Conservation (phyloP, 306 rosid genomes). For the Quercus suber region DNA sequence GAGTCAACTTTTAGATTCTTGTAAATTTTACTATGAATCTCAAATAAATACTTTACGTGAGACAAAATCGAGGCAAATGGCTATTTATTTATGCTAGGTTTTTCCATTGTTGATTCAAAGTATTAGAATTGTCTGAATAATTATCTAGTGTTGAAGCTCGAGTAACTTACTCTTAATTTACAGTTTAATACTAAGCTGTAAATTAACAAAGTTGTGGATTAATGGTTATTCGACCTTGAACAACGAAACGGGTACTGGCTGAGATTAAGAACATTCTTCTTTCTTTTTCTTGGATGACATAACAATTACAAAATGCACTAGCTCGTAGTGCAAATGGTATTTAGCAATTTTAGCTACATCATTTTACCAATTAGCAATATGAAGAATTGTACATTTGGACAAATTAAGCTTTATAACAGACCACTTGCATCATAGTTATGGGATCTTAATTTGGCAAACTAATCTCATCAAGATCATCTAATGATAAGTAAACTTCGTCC, state of each 20-base stretch:
- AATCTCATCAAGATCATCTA: conserved; percentile 95
- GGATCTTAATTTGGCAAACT: conserved; percentile 67
- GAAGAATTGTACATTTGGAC: conserved; percentile 30
- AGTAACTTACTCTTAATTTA: no score
- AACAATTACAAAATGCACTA: neutral
- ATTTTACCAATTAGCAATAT: neutral
- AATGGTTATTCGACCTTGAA: neutral
- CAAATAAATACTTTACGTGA: no score
- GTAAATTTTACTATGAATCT: no score
- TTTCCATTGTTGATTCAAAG: no score
- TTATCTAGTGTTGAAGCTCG: no score
- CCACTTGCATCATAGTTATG: conserved; percentile 17
- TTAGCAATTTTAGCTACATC: no score
- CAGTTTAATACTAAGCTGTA: no score
- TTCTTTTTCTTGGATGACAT: neutral
- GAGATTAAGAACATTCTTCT: neutral
- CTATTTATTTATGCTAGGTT: no score
- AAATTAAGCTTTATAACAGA: conserved; percentile 20
- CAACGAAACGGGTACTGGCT: neutral
- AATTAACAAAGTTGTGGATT: no score
- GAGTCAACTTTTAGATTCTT: no score
- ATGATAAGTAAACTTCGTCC: conserved; percentile 92
- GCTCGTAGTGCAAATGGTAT: neutral
- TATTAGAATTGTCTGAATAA: no score
- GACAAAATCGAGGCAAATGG: no score